Conservation (phyloP, 2,329 filamentous ascomycete species). For the Fusarium heterosporum region DNA sequence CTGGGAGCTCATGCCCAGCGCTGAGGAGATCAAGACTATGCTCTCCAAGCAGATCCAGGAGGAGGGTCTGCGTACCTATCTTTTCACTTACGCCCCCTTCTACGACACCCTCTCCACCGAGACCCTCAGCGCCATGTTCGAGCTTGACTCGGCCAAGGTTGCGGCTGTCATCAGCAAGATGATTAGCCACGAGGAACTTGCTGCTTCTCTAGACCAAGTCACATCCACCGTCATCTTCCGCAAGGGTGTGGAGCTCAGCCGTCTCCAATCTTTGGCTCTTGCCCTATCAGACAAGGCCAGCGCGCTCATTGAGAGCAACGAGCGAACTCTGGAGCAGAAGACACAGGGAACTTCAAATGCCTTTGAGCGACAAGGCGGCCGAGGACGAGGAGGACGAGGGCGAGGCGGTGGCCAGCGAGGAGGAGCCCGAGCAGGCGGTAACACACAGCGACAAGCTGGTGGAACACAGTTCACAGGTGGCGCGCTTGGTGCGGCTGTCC, state of each 20-base stretch:
- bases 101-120: slow-evolving; percentile 94
- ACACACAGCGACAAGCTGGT: slow-evolving; percentile 73
- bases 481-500: slow-evolving; percentile 76
- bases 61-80: slow-evolving; percentile 96
- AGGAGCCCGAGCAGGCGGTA: slow-evolving; percentile 68
- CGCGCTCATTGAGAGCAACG: slow-evolving; percentile 94
- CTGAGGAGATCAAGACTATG: slow-evolving; percentile 95
- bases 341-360: slow-evolving; percentile 96
- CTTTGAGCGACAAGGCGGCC: slow-evolving; percentile 91
- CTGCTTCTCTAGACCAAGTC: slow-evolving; percentile 96
- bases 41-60: slow-evolving; percentile 98
- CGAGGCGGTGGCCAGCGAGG: slow-evolving; percentile 72
- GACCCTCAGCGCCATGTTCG: slow-evolving; percentile 93
- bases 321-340: slow-evolving; percentile 95
- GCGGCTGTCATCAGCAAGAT: slow-evolving; percentile 97
- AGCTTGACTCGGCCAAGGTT: slow-evolving; percentile 90
- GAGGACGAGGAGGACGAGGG: slow-evolving; percentile 74
- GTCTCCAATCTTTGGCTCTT: slow-evolving; percentile 93
- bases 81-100: slow-evolving; percentile 99
- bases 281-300: slow-evolving; percentile 97
- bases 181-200: slow-evolving; percentile 99
- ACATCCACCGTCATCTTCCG: slow-evolving; percentile 98
- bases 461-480: slow-evolving; percentile 86
- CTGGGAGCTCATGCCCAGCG: slow-evolving; percentile 96
- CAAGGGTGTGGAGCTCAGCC: slow-evolving; percentile 97